Evolutionary conservation across 192 early-diverging fungal genomes (phyloP), one percentile per base, ranked within the genome.

Genomic region (Kickxella alabastrina): DNA sequence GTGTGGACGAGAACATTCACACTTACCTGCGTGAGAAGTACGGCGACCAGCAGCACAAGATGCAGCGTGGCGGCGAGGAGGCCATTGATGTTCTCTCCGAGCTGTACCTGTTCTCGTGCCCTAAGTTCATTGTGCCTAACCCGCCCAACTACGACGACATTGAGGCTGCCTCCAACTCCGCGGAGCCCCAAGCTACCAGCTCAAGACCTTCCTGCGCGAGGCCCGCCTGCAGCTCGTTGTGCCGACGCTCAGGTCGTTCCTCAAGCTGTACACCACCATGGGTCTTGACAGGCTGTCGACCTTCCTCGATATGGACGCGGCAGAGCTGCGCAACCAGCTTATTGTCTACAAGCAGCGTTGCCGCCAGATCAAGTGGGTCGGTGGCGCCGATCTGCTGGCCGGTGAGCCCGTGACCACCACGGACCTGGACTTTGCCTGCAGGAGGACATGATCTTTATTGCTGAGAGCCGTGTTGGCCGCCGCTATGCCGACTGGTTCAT

Each of bases 401-500:
- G 92, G 93, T 37, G 92, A 94, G 63, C 82, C 84, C 68, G 75
- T 82, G 22, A 65, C 84, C 10, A 86, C 89, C 7, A 87, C 87
- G 3, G 93, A 98, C 56, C 61, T 95, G 53, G 92, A 97, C 73
- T 95, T 97, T 75, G 93, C 87, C 52, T 97, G 53, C 89, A 90
- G 80, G 77, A 93, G 63, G 92, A 95, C 47, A 87, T 98, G 85
- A 89, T 98, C 68, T 86, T 92, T 73, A 89, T 98, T 76, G 85
- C 87, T 9, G 95, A 98, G 77, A 87, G 83, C 77, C 92, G 94
- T 66, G 83, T 90, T n/a, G 91, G 89, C 23, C 84, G 92, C 36
- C 84, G 90, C 52, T 91, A 91, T 67, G 93, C 85, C 28, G 95
- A 98, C 57, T 98, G 91, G 90, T 95, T 95, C 60, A 87, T 95